These are phyloP conservation scores for Wickerhamomyces chaumierensis DNA, from an alignment of 805 yeast genomes.

Conservation along the genomic window DNA sequence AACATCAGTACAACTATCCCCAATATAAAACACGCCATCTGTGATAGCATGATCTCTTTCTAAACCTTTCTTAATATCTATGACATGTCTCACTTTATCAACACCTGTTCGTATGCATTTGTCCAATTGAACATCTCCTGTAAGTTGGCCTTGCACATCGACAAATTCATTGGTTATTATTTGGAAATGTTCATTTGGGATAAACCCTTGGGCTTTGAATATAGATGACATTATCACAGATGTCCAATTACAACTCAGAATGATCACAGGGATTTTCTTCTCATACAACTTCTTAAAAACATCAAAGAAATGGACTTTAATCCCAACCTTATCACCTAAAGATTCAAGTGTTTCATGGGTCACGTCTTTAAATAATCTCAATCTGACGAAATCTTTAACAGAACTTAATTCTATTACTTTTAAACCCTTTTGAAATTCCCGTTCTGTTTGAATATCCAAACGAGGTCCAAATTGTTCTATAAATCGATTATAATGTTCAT, in stretches of 20 bases:
- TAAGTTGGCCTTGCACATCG: conserved; percentile 18
- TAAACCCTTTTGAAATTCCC: conserved; percentile 33
- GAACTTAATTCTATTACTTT: conserved; percentile 37
- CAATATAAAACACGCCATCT: conserved; percentile 33
- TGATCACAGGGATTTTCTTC: conserved; percentile 24
- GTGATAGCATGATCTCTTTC: conserved; percentile 7
- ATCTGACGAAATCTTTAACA: conserved; percentile 27
- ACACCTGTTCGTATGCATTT: conserved; percentile 36
- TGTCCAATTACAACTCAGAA: conserved; percentile 59
- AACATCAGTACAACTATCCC: conserved; percentile 55
- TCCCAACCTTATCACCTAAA: conserved; percentile 26
- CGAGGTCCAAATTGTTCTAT: conserved; percentile 20
- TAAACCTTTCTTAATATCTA: conserved; percentile 10
- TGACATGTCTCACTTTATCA: conserved; percentile 31
- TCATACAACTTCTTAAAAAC: conserved; percentile 7
- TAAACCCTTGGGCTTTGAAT: conserved; percentile 15
- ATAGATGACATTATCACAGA: conserved; percentile 29
- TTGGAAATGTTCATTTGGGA: conserved; percentile 11
- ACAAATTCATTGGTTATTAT: conserved; percentile 43
- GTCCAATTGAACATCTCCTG: conserved; percentile 16
- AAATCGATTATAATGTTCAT: conserved; percentile 25
- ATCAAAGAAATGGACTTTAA: conserved; percentile 24
- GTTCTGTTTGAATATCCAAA: conserved; percentile 28
- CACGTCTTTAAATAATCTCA: conserved; percentile 32
- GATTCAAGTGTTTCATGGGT: conserved; percentile 18